Evolutionary conservation across 2,329 filamentous ascomycete genomes (phyloP).

Genomic region (Camptophora hylomeconis): DNA sequence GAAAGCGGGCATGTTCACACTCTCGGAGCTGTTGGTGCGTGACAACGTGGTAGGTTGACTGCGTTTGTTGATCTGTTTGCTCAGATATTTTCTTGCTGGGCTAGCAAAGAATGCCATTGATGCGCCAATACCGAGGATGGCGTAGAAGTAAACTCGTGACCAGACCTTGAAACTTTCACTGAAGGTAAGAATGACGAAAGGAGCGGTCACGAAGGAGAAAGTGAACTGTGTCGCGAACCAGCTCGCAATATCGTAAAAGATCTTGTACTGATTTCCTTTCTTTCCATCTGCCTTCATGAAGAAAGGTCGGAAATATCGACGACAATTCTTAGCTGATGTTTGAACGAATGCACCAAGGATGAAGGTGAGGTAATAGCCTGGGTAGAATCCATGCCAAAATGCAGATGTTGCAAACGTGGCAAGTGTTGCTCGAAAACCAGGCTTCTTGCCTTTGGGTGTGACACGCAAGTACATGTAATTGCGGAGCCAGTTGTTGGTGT

Average conservation of each 20-base stretch:
- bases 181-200: conserved; percentile 73
- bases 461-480: conserved; percentile 95
- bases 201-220: conserved; percentile 69
- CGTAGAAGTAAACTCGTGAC: conserved; percentile 82
- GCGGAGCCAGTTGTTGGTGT: conserved; percentile 91
- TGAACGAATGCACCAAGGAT: conserved; percentile 83
- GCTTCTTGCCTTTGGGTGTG: conserved; percentile 89
- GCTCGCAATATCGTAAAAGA: conserved; percentile 71
- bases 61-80: conserved; percentile 46
- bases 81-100: conserved; percentile 53
- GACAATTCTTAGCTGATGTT: conserved; percentile 85
- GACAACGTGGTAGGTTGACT: conserved; percentile 22
- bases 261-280: conserved; percentile 57
- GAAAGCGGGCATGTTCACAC: conserved; percentile 51
- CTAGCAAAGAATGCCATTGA: conserved; percentile 68
- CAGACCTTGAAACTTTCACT: conserved; percentile 60
- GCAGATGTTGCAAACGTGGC: conserved; percentile 90
- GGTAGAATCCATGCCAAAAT: conserved; percentile 96
- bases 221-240: conserved; percentile 66
- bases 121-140: conserved; percentile 50
- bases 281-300: conserved; percentile 70
- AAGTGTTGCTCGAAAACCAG: conserved; percentile 85
- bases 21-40: conserved; percentile 45
- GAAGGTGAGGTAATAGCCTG: conserved; percentile 89
- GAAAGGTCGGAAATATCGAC: conserved; percentile 80